Conservation (phyloP, 768 basidiomycete genomes). For the Termitomyces sp. region DNA sequence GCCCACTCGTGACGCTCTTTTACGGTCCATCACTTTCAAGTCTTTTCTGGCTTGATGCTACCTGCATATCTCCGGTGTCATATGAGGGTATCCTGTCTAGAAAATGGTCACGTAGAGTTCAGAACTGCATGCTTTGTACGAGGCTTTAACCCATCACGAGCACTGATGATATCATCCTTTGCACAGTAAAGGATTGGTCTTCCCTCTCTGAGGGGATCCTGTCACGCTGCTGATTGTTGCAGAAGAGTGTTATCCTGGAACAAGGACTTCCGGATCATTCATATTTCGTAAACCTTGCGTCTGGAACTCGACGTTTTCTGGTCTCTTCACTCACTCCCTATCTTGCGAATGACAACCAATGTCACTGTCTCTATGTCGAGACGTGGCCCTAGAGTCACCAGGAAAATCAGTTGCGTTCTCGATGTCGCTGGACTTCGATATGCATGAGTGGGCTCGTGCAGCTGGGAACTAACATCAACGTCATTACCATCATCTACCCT, state of each 20-base stretch:
- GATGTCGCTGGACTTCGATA: no score
- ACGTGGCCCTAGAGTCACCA: not conserved
- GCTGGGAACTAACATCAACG: no score
- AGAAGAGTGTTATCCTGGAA: not conserved
- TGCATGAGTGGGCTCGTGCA: no score
- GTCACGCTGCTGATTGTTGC: not conserved
- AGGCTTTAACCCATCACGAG: not conserved
- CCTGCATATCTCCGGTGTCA: not conserved
- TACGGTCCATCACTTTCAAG: not conserved
- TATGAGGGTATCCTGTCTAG: not conserved
- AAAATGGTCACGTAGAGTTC: not conserved
- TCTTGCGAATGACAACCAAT: no score
- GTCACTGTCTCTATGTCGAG: not conserved
- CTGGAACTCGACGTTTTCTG: not conserved
- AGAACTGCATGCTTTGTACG: not conserved
- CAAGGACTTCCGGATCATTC: not conserved
- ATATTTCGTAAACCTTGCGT: not conserved
- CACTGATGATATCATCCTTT: no score
- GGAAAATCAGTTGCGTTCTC: no score
- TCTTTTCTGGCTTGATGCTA: not conserved
- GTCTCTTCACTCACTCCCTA: no score
- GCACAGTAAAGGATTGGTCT: not conserved
- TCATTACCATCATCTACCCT: not conserved
- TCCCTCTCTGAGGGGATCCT: not conserved
- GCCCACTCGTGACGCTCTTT: not conserved